Evolutionary conservation across 169 alveolate species (phyloP).

Genomic region (Besnoitia besnoiti): DNA sequence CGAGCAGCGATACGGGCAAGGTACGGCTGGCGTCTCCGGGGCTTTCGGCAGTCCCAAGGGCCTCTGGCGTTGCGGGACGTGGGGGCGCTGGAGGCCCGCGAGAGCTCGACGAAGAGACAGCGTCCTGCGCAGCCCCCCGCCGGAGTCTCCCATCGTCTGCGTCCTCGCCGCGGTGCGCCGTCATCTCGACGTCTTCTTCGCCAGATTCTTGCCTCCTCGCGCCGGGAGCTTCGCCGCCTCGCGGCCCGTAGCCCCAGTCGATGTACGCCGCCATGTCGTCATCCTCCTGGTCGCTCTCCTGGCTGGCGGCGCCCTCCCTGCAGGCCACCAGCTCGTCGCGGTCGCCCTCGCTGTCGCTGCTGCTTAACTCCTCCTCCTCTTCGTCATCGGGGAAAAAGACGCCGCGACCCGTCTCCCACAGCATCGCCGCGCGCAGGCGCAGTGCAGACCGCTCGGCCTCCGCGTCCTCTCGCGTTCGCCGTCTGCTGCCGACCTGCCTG

Average conservation of each 20-base stretch:
- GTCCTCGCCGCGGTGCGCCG: neutral
- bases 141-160: neutral
- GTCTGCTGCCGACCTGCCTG: neutral
- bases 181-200: neutral
- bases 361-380: neutral
- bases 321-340: no score
- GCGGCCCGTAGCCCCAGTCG: neutral
- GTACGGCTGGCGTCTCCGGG: no score
- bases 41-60: no score
- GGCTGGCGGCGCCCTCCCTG: neutral
- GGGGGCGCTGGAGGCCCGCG: no score
- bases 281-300: neutral
- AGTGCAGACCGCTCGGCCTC: constrained; percentile 4
- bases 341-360: constrained; percentile 12
- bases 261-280: neutral
- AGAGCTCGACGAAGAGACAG: no score
- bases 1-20: no score
- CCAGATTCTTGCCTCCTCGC: neutral
- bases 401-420: neutral
- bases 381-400: neutral
- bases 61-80: no score
- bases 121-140: neutral
- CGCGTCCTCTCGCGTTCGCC: neutral
- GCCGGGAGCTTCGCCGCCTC: neutral
- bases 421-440: neutral